phyloP scores from a whole-genome alignment of 495 filamentous ascomycete genomes.

The Aspergillus coremiiformis region DNA sequence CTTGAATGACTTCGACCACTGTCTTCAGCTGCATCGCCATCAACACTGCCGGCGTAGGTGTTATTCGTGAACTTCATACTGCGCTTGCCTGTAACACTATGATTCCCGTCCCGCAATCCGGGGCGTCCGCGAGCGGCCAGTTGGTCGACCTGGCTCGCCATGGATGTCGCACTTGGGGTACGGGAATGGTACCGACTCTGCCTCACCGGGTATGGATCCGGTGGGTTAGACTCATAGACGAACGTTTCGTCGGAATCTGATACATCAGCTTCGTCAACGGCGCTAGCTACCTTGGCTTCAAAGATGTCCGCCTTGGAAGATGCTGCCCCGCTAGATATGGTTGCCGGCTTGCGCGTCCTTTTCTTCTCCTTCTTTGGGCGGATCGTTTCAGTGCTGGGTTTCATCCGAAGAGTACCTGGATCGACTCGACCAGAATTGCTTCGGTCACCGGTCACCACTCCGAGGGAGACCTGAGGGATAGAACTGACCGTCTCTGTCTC shows the following conservation, averaged over 20 bases:
- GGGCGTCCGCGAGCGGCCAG: constrained; percentile 53
- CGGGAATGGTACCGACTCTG: constrained; percentile 82
- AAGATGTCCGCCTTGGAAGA: constrained; percentile 98
- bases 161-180: constrained; percentile 90
- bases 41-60: constrained; percentile 54
- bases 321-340: constrained; percentile 43
- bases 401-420: constrained; percentile 70
- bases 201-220: constrained; percentile 66
- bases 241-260: constrained; percentile 98
- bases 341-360: constrained; percentile 66
- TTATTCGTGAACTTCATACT: constrained; percentile 99
- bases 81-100: constrained; percentile 69
- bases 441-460: constrained; percentile 58
- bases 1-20: constrained; percentile 52
- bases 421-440: constrained; percentile 45
- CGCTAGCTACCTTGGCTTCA: constrained; percentile 90
- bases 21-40: constrained; percentile 56
- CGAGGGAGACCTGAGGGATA: constrained; percentile 79
- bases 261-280: constrained; percentile 85
- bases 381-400: constrained; percentile 88
- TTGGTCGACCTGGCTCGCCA: constrained; percentile 71
- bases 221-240: constrained; percentile 97
- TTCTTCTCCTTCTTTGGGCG: constrained; percentile 87
- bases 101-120: constrained; percentile 56
- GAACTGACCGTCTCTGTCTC: constrained; percentile 95